Conservation (phyloP, 495 filamentous ascomycete genomes). For the Penicillium robsamsonii region DNA sequence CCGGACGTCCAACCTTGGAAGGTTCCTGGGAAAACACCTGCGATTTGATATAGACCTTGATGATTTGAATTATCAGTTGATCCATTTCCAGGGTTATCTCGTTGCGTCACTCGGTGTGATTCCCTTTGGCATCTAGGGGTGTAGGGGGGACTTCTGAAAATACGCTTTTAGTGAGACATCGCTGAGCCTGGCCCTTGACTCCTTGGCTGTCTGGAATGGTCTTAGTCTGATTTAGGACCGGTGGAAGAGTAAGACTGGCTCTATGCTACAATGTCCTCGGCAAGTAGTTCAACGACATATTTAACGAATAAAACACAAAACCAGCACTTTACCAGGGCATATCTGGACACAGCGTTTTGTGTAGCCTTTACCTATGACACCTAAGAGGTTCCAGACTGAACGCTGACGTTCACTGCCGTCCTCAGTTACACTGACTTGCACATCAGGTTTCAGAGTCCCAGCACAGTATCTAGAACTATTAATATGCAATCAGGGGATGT, state of each 20-base stretch:
- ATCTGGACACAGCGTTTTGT: not conserved
- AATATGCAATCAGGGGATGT: not conserved
- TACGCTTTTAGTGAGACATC: not conserved
- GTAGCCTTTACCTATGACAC: slow-evolving; percentile 1
- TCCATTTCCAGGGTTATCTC: not conserved
- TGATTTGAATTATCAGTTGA: not conserved
- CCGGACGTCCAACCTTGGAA: not conserved
- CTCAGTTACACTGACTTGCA: not conserved
- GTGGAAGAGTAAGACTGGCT: not conserved
- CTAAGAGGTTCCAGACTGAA: not conserved
- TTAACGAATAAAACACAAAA: not conserved
- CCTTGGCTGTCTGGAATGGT: not conserved
- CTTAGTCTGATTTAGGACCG: not conserved
- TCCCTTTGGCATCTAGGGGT: not conserved
- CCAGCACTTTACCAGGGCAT: not conserved
- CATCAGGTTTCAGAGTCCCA: not conserved
- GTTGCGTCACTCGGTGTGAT: not conserved
- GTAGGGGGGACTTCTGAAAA: not conserved
- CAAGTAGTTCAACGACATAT: not conserved
- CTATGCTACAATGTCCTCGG: not conserved
- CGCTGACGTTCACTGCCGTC: not conserved
- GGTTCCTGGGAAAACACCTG: not conserved
- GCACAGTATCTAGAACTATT: not conserved
- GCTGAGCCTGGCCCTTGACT: not conserved
- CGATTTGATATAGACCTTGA: not conserved